These are phyloP conservation scores for Neopestalotiopsis sp. DNA, from an alignment of 2,329 filamentous ascomycete genomes.

Conservation along the genomic window DNA sequence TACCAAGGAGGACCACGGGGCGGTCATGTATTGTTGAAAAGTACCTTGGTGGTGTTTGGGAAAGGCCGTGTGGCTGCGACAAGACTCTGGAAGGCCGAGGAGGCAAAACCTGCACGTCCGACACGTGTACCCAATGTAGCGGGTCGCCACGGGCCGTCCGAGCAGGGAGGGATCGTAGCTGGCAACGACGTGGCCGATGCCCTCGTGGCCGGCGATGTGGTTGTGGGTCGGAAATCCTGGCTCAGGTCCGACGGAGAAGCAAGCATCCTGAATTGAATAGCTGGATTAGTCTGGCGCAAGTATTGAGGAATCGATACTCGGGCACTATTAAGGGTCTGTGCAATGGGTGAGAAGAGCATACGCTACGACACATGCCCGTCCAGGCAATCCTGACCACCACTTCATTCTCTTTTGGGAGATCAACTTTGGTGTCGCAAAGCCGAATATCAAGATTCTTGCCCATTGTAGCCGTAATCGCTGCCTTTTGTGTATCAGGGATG, in stretches of 20 bases:
- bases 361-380: neutral
- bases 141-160: neutral
- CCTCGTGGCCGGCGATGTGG: conserved; percentile 1
- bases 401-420: neutral
- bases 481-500: neutral
- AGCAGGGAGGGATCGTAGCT: neutral
- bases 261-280: neutral
- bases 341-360: neutral
- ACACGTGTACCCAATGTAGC: neutral
- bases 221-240: neutral
- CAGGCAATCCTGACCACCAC: neutral
- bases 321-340: neutral
- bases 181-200: neutral
- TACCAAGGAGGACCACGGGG: neutral
- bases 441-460: neutral
- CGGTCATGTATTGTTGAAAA: neutral
- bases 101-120: neutral
- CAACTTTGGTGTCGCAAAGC: neutral
- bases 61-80: neutral
- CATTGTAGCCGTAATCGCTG: neutral
- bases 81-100: neutral
- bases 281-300: neutral
- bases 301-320: neutral
- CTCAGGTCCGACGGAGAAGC: neutral
- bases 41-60: neutral